phyloP scores from a whole-genome alignment of 805 yeast genomes.

The Spencermartinsiella europaea region DNA sequence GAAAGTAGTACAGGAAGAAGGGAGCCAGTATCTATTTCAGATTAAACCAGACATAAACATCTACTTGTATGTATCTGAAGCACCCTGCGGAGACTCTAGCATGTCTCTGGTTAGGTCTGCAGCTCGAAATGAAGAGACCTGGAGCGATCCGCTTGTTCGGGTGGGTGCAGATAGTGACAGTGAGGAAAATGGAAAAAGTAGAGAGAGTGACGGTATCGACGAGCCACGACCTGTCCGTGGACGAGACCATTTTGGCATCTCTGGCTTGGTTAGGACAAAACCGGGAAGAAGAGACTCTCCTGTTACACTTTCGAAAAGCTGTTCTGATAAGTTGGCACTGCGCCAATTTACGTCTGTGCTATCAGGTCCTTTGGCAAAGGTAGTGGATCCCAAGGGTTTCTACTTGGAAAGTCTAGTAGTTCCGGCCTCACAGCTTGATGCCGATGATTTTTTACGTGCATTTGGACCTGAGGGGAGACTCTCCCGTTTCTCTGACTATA shows the following conservation, averaged over 20 bases:
- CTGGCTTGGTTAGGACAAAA: constrained; percentile 78
- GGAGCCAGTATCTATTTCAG: constrained; percentile 18
- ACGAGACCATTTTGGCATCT: constrained; percentile 46
- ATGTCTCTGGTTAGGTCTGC: constrained; percentile 41
- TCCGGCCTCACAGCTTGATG: constrained; percentile 20
- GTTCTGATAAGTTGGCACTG: constrained; percentile 76
- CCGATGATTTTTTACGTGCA: constrained; percentile 29
- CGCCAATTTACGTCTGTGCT: constrained; percentile 45
- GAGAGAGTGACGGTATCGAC: neutral
- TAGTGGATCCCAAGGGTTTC: constrained; percentile 21
- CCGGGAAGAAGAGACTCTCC: constrained; percentile 86
- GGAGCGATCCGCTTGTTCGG: constrained; percentile 14
- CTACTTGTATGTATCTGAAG: constrained; percentile 62
- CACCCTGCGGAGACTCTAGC: constrained; percentile 91
- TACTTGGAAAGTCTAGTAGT: constrained; percentile 27
- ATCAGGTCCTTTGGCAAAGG: constrained; percentile 23
- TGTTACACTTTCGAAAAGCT: constrained; percentile 70
- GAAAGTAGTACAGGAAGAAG: neutral
- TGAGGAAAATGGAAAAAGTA: neutral
- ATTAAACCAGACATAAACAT: constrained; percentile 33
- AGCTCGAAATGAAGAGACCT: constrained; percentile 17
- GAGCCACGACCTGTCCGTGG: constrained; percentile 50
- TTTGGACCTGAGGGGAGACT: constrained; percentile 21
- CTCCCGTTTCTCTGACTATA: neutral
- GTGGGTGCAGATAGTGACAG: constrained; percentile 1